phyloP scores from a whole-genome alignment of 2,329 filamentous ascomycete species.

The Cadophora luteo-olivacea region DNA sequence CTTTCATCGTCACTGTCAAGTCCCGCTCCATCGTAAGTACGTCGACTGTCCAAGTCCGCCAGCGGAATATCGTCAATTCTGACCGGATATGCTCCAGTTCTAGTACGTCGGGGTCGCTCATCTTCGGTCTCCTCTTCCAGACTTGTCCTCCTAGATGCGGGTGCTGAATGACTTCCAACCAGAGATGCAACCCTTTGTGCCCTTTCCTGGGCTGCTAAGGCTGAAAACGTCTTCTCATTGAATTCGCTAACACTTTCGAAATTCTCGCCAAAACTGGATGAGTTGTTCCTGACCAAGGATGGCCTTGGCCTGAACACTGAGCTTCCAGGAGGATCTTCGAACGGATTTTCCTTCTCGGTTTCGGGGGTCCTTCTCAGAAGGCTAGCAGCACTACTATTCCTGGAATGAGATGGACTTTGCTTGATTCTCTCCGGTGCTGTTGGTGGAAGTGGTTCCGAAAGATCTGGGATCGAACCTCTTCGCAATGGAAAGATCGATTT shows the following conservation, averaged over 20 bases:
- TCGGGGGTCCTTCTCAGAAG: conserved; percentile 36
- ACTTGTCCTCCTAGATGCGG: conserved; percentile 42
- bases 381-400: conserved; percentile 35
- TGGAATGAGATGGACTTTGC: conserved; percentile 40
- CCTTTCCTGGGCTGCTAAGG: conserved; percentile 42
- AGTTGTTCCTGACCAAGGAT: conserved; percentile 39
- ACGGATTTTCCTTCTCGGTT: conserved; percentile 41
- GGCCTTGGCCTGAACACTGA: conserved; percentile 36
- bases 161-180: conserved; percentile 43
- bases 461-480: conserved; percentile 32
- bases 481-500: conserved; percentile 37
- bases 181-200: conserved; percentile 42
- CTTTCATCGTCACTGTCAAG: conserved; percentile 40
- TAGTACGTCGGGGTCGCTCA: conserved; percentile 13
- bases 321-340: conserved; percentile 32
- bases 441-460: conserved; percentile 19
- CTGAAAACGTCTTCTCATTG: conserved; percentile 43
- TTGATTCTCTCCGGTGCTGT: conserved; percentile 31
- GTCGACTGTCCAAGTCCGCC: conserved; percentile 38
- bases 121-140: conserved; percentile 40
- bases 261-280: conserved; percentile 26
- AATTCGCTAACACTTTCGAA: conserved; percentile 32
- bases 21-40: conserved; percentile 36
- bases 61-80: conserved; percentile 45
- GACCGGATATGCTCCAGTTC: conserved; percentile 33